Evolutionary conservation across 1,284 basidiomycete species (phyloP).

Genomic region (Hemileia vastatrix): DNA sequence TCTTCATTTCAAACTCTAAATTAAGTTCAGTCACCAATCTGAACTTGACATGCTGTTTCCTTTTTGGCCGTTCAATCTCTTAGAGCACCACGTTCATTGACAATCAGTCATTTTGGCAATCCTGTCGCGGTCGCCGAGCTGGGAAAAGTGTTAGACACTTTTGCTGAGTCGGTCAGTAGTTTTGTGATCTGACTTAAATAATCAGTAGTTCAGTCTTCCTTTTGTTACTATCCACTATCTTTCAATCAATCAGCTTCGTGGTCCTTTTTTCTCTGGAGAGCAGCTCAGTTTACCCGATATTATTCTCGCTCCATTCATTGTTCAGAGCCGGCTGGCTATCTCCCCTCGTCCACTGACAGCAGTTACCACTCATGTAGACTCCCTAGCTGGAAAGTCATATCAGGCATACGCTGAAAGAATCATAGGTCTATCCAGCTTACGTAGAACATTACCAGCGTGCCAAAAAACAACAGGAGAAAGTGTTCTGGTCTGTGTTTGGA

Average conservation of each 20-base stretch:
- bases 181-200: slow-evolving; percentile 1
- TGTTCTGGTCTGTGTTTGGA: background rate
- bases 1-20: too few species aligned
- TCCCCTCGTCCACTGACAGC: slow-evolving; percentile 8
- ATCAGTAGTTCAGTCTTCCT: background rate
- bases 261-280: slow-evolving; percentile 19
- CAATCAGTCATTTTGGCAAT: slow-evolving; percentile 5
- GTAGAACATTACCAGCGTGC: too few species aligned
- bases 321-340: slow-evolving; percentile 4
- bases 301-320: slow-evolving; percentile 20
- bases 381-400: slow-evolving; percentile 9
- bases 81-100: slow-evolving; percentile 5
- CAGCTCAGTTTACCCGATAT: slow-evolving; percentile 21
- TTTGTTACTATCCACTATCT: background rate
- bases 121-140: slow-evolving; percentile 7
- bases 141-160: slow-evolving; percentile 18
- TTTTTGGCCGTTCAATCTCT: background rate
- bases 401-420: slow-evolving; percentile 15
- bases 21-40: background rate
- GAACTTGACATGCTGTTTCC: background rate
- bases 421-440: slow-evolving; percentile 3
- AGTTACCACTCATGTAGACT: slow-evolving; percentile 11
- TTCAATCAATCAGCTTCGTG: background rate
- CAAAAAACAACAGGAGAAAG: too few species aligned
- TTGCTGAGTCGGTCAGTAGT: slow-evolving; percentile 13